A percentile compares a stretch with the other conserved stretches of the same genome.
These are phyloP conservation scores for Metschnikowia continentalis DNA, from an alignment of 805 yeast species.

Conservation along the genomic window DNA sequence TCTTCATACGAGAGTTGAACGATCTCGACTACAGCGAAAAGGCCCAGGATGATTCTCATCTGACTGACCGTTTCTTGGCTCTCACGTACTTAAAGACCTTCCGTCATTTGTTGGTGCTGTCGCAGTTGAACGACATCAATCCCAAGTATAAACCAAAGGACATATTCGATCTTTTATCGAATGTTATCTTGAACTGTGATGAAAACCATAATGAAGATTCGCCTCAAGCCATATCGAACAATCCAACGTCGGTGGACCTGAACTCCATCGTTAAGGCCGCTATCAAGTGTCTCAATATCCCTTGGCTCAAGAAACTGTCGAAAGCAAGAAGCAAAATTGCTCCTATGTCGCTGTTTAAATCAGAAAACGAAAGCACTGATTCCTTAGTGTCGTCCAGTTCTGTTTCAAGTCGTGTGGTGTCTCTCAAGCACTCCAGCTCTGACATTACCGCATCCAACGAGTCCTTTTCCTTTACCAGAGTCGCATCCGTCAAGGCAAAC, in stretches of 20 bases:
- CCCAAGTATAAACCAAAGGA: constrained; percentile 58
- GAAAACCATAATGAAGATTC: background rate
- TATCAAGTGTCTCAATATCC: constrained; percentile 27
- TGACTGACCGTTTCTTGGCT: constrained; percentile 46
- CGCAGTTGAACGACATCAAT: constrained; percentile 49
- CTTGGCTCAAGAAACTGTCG: constrained; percentile 28
- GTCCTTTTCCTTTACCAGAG: constrained; percentile 13
- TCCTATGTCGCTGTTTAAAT: background rate
- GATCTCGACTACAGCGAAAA: constrained; percentile 50
- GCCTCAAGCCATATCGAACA: background rate
- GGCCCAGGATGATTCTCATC: constrained; percentile 27
- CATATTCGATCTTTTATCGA: constrained; percentile 46
- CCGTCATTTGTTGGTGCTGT: constrained; percentile 62
- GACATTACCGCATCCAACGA: constrained; percentile 16
- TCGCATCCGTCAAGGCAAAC: constrained; percentile 34
- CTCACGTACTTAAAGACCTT: constrained; percentile 63
- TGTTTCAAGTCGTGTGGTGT: background rate
- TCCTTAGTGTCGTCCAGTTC: background rate
- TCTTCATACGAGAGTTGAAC: constrained; percentile 72
- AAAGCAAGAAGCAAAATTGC: background rate
- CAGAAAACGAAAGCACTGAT: background rate
- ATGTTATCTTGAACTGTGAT: constrained; percentile 36
- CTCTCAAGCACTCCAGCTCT: constrained; percentile 8
- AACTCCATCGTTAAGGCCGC: constrained; percentile 29
- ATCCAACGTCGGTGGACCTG: constrained; percentile 1